Conservation (phyloP, 148 eudicot species). For the Heliamphora exappendiculata region DNA sequence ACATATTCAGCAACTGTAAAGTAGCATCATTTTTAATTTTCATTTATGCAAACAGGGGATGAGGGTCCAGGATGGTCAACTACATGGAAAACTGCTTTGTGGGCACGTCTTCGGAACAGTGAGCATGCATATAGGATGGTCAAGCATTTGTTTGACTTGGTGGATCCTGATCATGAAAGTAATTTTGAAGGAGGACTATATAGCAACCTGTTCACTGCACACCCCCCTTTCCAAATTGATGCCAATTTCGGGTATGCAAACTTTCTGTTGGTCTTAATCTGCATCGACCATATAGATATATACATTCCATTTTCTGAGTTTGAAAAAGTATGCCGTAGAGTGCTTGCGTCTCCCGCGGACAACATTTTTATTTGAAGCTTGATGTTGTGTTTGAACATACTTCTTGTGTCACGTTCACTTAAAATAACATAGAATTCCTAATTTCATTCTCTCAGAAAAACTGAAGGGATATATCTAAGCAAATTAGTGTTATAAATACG, state of each 20-base stretch:
- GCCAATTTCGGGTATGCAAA: slow-evolving; percentile 64
- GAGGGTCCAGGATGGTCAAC: slow-evolving; percentile 97
- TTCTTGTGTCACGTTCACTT: not conserved
- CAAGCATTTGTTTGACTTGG: slow-evolving; percentile 65
- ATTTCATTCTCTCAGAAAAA: not conserved
- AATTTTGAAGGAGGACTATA: slow-evolving; percentile 74
- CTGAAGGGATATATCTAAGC: not conserved
- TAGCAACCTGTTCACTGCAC: slow-evolving; percentile 76
- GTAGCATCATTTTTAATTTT: not conserved
- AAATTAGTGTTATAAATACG: not conserved
- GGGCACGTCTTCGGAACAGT: slow-evolving; percentile 66
- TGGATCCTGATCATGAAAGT: slow-evolving; percentile 58
- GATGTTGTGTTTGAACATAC: not conserved
- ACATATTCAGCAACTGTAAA: not conserved
- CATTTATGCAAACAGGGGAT: slow-evolving; percentile 29
- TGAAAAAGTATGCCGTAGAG: not conserved
- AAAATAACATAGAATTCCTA: not conserved
- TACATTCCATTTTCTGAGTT: not conserved
- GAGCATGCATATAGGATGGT: slow-evolving; percentile 71
- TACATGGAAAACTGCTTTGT: slow-evolving; percentile 66
- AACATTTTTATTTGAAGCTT: not conserved
- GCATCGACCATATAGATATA: not conserved
- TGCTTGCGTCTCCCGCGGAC: not conserved
- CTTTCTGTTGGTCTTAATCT: not conserved
- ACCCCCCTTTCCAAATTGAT: slow-evolving; percentile 91